Conservation (phyloP, 2,329 filamentous ascomycete species). For the Aspergillus novoparasiticus region DNA sequence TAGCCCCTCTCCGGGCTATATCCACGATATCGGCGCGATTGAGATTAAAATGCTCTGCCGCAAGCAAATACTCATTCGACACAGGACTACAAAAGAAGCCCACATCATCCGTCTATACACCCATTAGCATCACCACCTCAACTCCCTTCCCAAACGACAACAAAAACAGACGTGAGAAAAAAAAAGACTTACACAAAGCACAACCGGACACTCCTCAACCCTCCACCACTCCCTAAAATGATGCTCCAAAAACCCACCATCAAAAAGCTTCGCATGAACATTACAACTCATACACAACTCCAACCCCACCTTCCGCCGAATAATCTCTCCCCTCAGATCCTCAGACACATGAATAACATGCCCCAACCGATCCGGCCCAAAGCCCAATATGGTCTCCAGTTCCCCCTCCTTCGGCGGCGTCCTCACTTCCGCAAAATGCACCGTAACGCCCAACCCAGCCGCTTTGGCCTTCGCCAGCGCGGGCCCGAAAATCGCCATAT, state of each 20-base stretch:
- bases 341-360: slow-evolving; percentile 77
- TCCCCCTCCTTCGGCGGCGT: slow-evolving; percentile 61
- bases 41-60: slow-evolving; percentile 70
- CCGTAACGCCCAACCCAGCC: slow-evolving; percentile 63
- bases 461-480: slow-evolving; percentile 61
- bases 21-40: slow-evolving; percentile 49
- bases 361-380: slow-evolving; percentile 68
- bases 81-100: slow-evolving; percentile 77
- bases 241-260: slow-evolving; percentile 66
- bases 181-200: slow-evolving; percentile 64
- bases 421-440: slow-evolving; percentile 76
- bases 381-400: slow-evolving; percentile 65
- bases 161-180: slow-evolving; percentile 3
- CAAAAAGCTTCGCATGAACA: slow-evolving; percentile 72
- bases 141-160: neutral
- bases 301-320: slow-evolving; percentile 60
- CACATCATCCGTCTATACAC: slow-evolving; percentile 73
- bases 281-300: slow-evolving; percentile 83
- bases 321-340: slow-evolving; percentile 59
- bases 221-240: slow-evolving; percentile 74
- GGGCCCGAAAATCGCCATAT: slow-evolving; percentile 61
- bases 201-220: slow-evolving; percentile 61
- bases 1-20: slow-evolving; percentile 63
- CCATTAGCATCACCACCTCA: slow-evolving; percentile 18
- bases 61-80: slow-evolving; percentile 76